phyloP scores from a whole-genome alignment of 768 basidiomycete genomes.

The Thelephora aurantiotincta region DNA sequence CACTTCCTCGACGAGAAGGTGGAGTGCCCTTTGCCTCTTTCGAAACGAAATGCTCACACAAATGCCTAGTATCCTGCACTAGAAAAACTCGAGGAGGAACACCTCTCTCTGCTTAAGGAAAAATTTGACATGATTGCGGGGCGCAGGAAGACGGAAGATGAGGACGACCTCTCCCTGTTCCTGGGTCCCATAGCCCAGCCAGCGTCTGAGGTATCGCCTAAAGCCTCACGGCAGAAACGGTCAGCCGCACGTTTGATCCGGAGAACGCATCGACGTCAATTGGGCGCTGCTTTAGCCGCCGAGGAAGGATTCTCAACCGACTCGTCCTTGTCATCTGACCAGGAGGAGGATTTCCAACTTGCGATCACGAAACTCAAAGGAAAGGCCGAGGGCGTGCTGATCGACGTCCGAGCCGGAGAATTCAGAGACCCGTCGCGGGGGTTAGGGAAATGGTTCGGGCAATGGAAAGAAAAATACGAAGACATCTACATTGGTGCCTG shows the following conservation, averaged over 20 bases:
- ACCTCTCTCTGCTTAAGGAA: slow-evolving; percentile 61
- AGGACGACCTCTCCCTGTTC: slow-evolving; percentile 65
- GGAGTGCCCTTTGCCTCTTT: slow-evolving; percentile 3
- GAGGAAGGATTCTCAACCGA: slow-evolving; percentile 90
- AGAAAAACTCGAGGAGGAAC: slow-evolving; percentile 66
- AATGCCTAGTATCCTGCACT: slow-evolving; percentile 57
- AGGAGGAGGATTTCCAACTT: slow-evolving; percentile 51
- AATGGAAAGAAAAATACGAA: slow-evolving; percentile 63
- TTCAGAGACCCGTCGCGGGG: slow-evolving; percentile 72
- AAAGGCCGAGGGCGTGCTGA: slow-evolving; percentile 44
- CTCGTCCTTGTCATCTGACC: slow-evolving; percentile 49
- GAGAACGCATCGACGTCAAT: slow-evolving; percentile 26
- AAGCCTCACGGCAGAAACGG: slow-evolving; percentile 36
- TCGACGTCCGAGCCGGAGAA: slow-evolving; percentile 74
- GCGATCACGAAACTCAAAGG: slow-evolving; percentile 42
- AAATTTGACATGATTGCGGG: slow-evolving; percentile 50
- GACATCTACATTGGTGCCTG: slow-evolving; percentile 84
- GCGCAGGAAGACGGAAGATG: slow-evolving; percentile 63
- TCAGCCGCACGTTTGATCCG: slow-evolving; percentile 45
- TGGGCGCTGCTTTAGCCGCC: slow-evolving; percentile 11
- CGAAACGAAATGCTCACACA: slow-evolving; percentile 4
- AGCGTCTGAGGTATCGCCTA: slow-evolving; percentile 14
- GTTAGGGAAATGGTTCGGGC: slow-evolving; percentile 42
- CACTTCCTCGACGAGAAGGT: slow-evolving; percentile 87
- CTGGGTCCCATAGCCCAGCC: slow-evolving; percentile 33